These are phyloP conservation scores for Pyrenophora teres DNA, from an alignment of 2,329 filamentous ascomycete genomes.

Conservation along the genomic window DNA sequence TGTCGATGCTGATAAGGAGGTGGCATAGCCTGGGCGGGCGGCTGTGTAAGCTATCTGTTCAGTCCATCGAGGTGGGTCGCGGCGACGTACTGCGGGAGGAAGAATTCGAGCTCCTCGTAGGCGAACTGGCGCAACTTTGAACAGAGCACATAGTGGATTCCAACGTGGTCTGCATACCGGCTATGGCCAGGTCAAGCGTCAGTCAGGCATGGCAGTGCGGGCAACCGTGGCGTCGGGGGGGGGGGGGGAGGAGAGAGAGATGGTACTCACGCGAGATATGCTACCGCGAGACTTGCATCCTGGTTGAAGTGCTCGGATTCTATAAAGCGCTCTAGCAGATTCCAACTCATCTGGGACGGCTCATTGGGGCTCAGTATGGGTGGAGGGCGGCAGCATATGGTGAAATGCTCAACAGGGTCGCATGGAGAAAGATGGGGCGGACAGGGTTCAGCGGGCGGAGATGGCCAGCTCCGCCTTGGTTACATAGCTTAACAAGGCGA, in stretches of 20 bases:
- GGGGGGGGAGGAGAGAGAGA: slow-evolving; percentile 2
- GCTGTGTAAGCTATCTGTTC: slow-evolving; percentile 49
- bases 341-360: slow-evolving; percentile 65
- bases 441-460: slow-evolving; percentile 21
- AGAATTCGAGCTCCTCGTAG: slow-evolving; percentile 92
- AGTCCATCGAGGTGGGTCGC: slow-evolving; percentile 17
- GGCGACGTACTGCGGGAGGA: slow-evolving; percentile 66
- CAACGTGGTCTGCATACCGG: slow-evolving; percentile 86
- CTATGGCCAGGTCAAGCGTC: slow-evolving; percentile 52
- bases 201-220: slow-evolving; percentile 16
- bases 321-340: slow-evolving; percentile 86
- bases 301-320: slow-evolving; percentile 94
- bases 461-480: slow-evolving; percentile 14
- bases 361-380: slow-evolving; percentile 42
- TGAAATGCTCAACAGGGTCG: slow-evolving; percentile 28
- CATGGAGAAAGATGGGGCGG: slow-evolving; percentile 21
- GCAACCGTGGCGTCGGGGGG: slow-evolving; percentile 33
- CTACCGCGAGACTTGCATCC: slow-evolving; percentile 85
- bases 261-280: slow-evolving; percentile 78
- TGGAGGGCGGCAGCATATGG: slow-evolving; percentile 18
- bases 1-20: slow-evolving; percentile 84
- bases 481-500: slow-evolving; percentile 7
- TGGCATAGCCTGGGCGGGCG: slow-evolving; percentile 66
- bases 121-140: slow-evolving; percentile 87
- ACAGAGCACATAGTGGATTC: slow-evolving; percentile 87